Evolutionary conservation across 306 rosid genomes (phyloP).

Genomic region (Argentina anserina): DNA sequence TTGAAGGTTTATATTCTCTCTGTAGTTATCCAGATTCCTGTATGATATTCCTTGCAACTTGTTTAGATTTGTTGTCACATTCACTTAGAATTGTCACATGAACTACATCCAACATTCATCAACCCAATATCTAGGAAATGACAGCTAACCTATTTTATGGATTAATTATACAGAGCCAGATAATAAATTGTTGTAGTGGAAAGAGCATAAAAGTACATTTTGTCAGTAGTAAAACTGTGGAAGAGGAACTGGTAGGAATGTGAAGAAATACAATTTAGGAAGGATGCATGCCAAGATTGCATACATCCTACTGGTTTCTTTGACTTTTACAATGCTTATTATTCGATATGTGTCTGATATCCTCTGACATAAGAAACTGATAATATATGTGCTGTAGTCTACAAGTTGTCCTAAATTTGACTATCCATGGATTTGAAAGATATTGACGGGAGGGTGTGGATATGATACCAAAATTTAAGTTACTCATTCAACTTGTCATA

Average conservation of each 20-base stretch:
- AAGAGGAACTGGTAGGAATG: neutral
- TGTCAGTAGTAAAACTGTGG: neutral
- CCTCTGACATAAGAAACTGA: neutral
- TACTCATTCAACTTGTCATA: neutral
- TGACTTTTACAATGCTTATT: neutral
- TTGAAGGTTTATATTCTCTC: constrained; percentile 58
- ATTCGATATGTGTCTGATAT: neutral
- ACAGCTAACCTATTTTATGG: neutral
- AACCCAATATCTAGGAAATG: neutral
- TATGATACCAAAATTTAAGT: neutral
- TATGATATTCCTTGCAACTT: constrained; percentile 17
- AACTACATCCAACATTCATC: neutral
- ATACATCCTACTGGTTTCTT: neutral
- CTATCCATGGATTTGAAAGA: neutral
- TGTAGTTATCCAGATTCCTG: constrained; percentile 12
- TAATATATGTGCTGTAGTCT: neutral
- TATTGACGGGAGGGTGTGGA: neutral
- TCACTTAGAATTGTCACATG: neutral
- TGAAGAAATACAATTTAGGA: neutral
- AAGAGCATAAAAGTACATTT: neutral
- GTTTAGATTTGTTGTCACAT: constrained; percentile 19
- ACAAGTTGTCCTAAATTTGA: neutral
- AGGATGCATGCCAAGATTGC: neutral
- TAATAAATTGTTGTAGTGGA: neutral
- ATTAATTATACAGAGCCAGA: neutral